phyloP scores from a whole-genome alignment of 176 grass and related monocot genomes.

The Cocos nucifera region DNA sequence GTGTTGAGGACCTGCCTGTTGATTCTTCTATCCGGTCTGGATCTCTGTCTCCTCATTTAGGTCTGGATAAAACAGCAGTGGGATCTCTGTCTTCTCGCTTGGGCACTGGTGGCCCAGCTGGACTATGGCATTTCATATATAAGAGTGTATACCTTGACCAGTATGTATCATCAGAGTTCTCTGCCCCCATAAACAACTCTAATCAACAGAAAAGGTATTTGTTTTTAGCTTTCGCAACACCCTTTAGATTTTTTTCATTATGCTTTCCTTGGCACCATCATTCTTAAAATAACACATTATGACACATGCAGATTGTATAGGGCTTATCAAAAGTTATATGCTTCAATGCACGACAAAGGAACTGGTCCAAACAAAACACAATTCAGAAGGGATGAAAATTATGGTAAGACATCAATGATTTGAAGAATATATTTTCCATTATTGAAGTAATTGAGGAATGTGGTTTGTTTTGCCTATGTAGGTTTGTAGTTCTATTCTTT shows the following conservation, averaged over 20 bases:
- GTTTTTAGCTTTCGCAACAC: background rate
- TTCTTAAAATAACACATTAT: conserved; percentile 10
- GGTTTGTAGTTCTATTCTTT: too few relatives aligned
- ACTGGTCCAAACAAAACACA: conserved; percentile 93
- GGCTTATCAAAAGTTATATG: conserved; percentile 81
- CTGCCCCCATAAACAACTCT: conserved; percentile 44
- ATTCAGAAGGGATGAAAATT: conserved; percentile 79
- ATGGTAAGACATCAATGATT: conserved; percentile 44
- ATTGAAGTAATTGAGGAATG: too few relatives aligned
- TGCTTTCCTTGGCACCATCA: background rate
- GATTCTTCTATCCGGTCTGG: conserved; percentile 29
- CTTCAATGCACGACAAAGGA: conserved; percentile 84
- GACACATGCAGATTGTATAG: conserved; percentile 66
- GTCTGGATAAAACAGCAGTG: conserved; percentile 22
- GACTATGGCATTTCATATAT: conserved; percentile 98
- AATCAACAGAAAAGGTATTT: conserved; percentile 86
- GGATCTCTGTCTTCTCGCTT: conserved; percentile 35
- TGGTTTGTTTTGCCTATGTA: too few relatives aligned
- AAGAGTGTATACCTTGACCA: conserved; percentile 85
- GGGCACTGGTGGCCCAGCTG: conserved; percentile 60
- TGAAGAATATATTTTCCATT: background rate
- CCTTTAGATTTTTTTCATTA: background rate
- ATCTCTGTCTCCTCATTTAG: conserved; percentile 13
- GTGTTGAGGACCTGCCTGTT: conserved; percentile 63
- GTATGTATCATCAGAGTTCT: conserved; percentile 83